Evolutionary conservation across 2,329 filamentous ascomycete genomes (phyloP).

Genomic region (Byssochlamys sp.): DNA sequence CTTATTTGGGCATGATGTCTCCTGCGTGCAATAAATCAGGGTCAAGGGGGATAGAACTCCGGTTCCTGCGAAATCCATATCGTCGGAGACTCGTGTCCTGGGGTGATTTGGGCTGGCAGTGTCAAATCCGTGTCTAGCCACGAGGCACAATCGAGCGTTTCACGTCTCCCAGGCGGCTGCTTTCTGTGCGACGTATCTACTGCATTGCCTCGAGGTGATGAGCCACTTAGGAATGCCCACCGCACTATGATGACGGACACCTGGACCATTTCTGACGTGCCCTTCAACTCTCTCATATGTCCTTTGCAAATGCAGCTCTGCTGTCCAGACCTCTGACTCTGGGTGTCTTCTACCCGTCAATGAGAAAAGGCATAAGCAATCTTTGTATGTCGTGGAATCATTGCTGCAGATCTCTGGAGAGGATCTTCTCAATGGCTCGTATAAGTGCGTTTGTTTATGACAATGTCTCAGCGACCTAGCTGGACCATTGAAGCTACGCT

Average conservation of each 20-base stretch:
- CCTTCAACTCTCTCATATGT: neutral
- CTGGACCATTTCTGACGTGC: neutral
- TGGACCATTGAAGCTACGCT: neutral
- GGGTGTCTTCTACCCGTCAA: neutral
- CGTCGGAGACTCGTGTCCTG: neutral
- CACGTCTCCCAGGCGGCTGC: neutral
- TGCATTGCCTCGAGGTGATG: neutral
- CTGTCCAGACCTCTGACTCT: neutral
- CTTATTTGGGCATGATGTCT: neutral
- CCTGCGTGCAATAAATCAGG: neutral
- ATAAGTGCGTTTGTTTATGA: neutral
- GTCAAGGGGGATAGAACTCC: neutral
- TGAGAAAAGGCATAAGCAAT: neutral
- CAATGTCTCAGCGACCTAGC: neutral
- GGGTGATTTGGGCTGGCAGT: neutral
- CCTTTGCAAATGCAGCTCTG: neutral
- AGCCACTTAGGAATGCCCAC: neutral
- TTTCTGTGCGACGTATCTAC: constrained; percentile 1
- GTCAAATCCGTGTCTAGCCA: constrained; percentile 1
- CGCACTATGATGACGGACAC: neutral
- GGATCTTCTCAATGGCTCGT: neutral
- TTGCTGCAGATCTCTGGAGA: neutral
- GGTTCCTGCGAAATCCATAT: neutral
- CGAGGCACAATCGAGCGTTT: neutral
- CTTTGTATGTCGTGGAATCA: neutral